Conservation (phyloP, 2,329 filamentous ascomycete genomes). For the Diaporthe vaccinii region DNA sequence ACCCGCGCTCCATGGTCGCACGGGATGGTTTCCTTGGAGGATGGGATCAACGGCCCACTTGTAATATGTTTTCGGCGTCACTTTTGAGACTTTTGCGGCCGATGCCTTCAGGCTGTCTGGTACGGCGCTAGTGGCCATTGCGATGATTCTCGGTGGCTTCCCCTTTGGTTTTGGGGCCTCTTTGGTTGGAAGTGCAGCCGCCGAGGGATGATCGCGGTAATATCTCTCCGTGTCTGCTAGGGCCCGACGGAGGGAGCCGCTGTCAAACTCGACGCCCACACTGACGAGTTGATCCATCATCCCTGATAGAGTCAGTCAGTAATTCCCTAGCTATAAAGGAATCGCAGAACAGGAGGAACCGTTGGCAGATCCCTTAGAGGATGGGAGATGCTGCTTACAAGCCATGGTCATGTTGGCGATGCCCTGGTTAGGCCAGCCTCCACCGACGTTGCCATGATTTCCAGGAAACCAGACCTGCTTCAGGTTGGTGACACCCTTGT, state of each 20-base stretch:
- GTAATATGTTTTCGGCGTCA: constrained; percentile 18
- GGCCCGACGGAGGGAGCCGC: constrained; percentile 56
- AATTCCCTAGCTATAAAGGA: background rate
- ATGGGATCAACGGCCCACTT: constrained; percentile 64
- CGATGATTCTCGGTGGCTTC: constrained; percentile 22
- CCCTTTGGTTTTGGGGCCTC: constrained; percentile 36
- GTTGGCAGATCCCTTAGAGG: no score
- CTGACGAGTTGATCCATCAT: constrained; percentile 70
- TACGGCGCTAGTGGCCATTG: constrained; percentile 26
- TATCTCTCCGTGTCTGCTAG: constrained; percentile 49
- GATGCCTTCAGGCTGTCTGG: constrained; percentile 33
- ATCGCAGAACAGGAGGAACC: constrained; percentile 48
- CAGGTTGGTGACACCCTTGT: constrained; percentile 57
- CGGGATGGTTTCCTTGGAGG: constrained; percentile 60
- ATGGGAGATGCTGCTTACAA: constrained; percentile 45
- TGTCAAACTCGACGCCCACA: constrained; percentile 64
- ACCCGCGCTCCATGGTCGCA: constrained; percentile 64
- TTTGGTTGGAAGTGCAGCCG: constrained; percentile 37
- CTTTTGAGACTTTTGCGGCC: constrained; percentile 19
- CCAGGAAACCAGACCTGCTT: constrained; percentile 77
- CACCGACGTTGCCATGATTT: constrained; percentile 78
- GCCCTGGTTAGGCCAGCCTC: constrained; percentile 71
- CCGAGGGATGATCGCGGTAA: constrained; percentile 43
- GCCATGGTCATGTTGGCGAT: constrained; percentile 53
- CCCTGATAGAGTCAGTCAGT: constrained; percentile 51